Evolutionary conservation across 371 early-diverging fungal species (phyloP), one percentile per base, ranked within the genome.

Genomic region (Mortierella sp.): DNA sequence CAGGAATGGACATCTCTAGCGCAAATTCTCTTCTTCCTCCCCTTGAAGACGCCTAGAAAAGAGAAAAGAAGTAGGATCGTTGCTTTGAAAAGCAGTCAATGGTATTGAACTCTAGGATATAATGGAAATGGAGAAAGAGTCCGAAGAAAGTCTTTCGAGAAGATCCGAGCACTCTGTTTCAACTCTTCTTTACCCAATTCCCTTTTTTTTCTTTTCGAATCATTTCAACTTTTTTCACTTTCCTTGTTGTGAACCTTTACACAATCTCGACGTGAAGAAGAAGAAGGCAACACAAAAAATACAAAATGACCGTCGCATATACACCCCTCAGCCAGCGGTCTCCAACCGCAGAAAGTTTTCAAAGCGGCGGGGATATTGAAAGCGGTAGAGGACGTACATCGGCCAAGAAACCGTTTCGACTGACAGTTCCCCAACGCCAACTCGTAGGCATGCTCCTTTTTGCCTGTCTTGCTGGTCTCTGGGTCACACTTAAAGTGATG

Each of bases 381-480:
- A 62, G 55, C 51, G 52, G 64, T 22, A 8, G 18, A 35, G 39
- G 18, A 8, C 26, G n/a, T 9, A 22, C 11, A 11, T 4, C 28
- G 37, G 26, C 32, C 11, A 47, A 69, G n/a, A 72, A 72, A 35
- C 69, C 68, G 24, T 43, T 59, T 37, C 60, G 43, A 30, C 40
- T 68, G 61, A 68, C 64, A 5, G 20, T 68, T 11, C 60, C 49
- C 12, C 68, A 77, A n/a, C 68, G 72, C 5, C 78, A 77, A 43
- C 65, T 69, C 37, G 51, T 64, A 0, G 78, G 69, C 8, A 14
- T 77, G 37, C 32, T 72, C 22, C 22, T 68, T 35, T 77, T 72
- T 32, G 2, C 61, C 58, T 72, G 78, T 68, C 39, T 72, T 2
- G 3, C 54, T n/a, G 72, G 68, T n/a, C 65, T 77, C 55, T 77